Base-by-base conservation (phyloP, 768 basidiomycete genomes). In the Vararia minispora region DNA sequence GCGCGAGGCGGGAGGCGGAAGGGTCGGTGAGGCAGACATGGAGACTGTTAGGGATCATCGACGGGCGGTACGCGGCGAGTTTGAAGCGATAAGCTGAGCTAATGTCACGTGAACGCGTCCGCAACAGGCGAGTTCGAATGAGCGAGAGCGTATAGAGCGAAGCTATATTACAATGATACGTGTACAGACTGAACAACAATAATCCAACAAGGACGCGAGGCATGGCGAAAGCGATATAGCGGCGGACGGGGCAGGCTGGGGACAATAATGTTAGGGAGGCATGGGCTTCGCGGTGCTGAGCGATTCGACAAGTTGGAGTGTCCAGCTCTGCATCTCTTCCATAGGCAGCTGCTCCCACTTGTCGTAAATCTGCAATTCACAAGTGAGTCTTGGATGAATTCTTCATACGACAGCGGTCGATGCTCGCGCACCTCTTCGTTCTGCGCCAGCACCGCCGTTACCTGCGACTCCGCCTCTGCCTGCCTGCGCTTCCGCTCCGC, bases 321-420 rank as follows among this genome's bases (percentile, higher is more conserved):
- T 51, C 66, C 66, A 68, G 16, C 33, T 14, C 23, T 60, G 52
- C n/a, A 85, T 71, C 20, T 79, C 72, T n/a, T 81, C 76, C 35
- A 67, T 61, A 1, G 78, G 75, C 6, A 81, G 50, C 20, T 67
- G 59, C 39, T 58, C 55, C 74, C 78, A 83, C 37, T 62, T 63
- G 9, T 61, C 56, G 35, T 63, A 64, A 2, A 66, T 59, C 78
- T 76, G 41, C 4, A 33, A 18, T 37, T 39, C 13, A 33, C 35
- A 38, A 38, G 20, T 35, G 3, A 58, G 21, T 46, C n/a, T n/a
- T n/a, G n/a, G n/a, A n/a, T n/a, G n/a, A 39, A 42, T 30, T 25
- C 28, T 11, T 17, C 13, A 12, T 17, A 11, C 22, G 10, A 29
- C 33, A 12, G 12, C 8, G 6, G 5, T 6, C 16, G 27, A 17